Evolutionary conservation across 1,139 yeast species (phyloP).

Genomic region (Geotrichum klebahnii): DNA sequence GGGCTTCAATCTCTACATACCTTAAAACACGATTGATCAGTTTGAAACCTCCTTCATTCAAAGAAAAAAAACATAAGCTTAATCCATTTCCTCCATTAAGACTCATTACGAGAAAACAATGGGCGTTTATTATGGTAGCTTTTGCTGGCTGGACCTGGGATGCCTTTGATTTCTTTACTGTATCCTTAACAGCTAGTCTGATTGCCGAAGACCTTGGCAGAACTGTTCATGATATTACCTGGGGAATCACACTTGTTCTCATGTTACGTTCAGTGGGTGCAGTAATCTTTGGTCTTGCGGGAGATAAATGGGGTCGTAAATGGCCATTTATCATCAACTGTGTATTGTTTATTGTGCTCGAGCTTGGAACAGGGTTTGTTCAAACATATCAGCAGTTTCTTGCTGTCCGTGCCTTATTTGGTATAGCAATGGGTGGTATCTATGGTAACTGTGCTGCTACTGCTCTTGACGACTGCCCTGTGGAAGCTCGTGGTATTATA

Average conservation of each 20-base stretch:
- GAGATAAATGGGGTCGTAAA: slow-evolving; percentile 69
- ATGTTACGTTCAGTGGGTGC: slow-evolving; percentile 83
- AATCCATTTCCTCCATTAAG: slow-evolving; percentile 55
- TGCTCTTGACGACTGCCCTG: slow-evolving; percentile 66
- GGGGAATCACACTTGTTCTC: slow-evolving; percentile 77
- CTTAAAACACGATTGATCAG: slow-evolving; percentile 44
- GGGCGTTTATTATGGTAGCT: slow-evolving; percentile 61
- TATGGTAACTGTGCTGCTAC: slow-evolving; percentile 67
- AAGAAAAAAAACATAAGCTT: slow-evolving; percentile 33
- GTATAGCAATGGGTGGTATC: slow-evolving; percentile 67
- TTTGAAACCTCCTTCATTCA: slow-evolving; percentile 42
- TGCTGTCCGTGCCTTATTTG: slow-evolving; percentile 66
- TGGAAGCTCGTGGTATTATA: slow-evolving; percentile 53
- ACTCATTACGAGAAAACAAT: slow-evolving; percentile 47
- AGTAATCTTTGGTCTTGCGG: slow-evolving; percentile 58
- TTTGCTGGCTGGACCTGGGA: slow-evolving; percentile 76
- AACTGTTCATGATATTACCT: slow-evolving; percentile 54
- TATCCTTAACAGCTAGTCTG: slow-evolving; percentile 54
- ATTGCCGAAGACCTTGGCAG: slow-evolving; percentile 54
- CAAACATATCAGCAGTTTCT: slow-evolving; percentile 59
- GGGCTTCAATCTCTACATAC: slow-evolving; percentile 38
- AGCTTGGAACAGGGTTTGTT: slow-evolving; percentile 73
- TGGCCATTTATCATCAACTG: slow-evolving; percentile 61
- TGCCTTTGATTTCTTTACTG: slow-evolving; percentile 72
- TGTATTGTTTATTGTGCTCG: slow-evolving; percentile 52